Percentiles rank a stretch among this genome's conserved stretches.
These are phyloP conservation scores for Malania oleifera DNA, from an alignment of 164 flowering plant genomes.

Conservation along the genomic window DNA sequence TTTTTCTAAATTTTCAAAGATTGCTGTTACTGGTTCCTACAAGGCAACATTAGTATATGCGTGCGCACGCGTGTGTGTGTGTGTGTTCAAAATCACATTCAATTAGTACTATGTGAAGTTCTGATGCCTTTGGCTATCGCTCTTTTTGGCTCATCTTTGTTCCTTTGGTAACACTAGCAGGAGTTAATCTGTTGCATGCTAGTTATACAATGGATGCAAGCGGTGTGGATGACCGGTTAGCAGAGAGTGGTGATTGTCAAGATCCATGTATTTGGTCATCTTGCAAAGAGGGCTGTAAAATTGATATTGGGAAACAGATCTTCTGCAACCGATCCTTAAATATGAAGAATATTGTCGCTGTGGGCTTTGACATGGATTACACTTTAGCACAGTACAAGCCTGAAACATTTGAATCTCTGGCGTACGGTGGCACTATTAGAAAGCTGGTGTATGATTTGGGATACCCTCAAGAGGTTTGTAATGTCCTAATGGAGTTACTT, in stretches of 20 bases:
- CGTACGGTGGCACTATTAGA: conserved; percentile 78
- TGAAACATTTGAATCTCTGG: conserved; percentile 92
- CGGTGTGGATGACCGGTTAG: conserved; percentile 17
- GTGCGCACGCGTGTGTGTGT: too few relatives aligned
- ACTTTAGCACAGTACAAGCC: conserved; percentile 96
- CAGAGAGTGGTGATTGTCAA: conserved; percentile 22
- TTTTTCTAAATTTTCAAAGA: too few relatives aligned
- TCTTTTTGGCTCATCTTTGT: neutral
- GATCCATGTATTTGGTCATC: conserved; percentile 65
- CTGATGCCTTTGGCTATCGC: neutral
- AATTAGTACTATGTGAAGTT: too few relatives aligned
- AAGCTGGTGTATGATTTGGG: conserved; percentile 86
- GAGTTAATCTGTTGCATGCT: conserved; percentile 28
- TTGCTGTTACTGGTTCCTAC: too few relatives aligned
- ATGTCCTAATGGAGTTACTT: neutral
- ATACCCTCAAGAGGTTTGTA: conserved; percentile 80
- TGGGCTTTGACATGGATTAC: conserved; percentile 99
- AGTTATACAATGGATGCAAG: conserved; percentile 43
- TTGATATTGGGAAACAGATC: conserved; percentile 68
- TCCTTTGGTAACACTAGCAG: conserved; percentile 21
- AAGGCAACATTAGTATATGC: too few relatives aligned
- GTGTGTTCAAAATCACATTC: too few relatives aligned
- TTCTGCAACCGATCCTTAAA: conserved; percentile 93
- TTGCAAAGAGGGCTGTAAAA: conserved; percentile 45
- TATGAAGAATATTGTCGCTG: conserved; percentile 87